Evolutionary conservation across 352 stramenopile genomes (phyloP), one percentile per base, ranked within the genome.

Genomic region (Phytophthora palmivora): DNA sequence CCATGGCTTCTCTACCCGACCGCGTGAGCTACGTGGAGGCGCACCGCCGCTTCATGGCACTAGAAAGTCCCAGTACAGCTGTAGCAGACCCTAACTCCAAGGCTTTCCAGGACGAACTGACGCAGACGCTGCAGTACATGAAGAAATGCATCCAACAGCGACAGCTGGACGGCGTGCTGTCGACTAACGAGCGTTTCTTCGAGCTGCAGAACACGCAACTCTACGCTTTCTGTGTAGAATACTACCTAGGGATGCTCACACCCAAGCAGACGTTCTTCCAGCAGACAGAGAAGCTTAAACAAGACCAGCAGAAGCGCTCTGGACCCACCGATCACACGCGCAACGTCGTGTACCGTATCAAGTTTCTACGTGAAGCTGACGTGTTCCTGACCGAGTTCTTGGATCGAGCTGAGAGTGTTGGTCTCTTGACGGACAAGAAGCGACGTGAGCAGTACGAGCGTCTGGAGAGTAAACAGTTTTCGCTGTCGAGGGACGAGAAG

Each of bases 171-270:
- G 78, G 81, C 47, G 65, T 86, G 19, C 71, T 95, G 24, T 88
- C 80, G 5, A 53, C 75, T 28, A 93, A 95, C 64, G 84, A 94
- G 70, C 70, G 59, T 43, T 86, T 91, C 50, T 88, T 91, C 42
- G 88, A 96, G 70, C 74, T 96, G 38, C 82, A 84, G 32, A 95
- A 85, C 51, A 57, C 74, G 47, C 86, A 96, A 64, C 78, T 96
- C 16, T 92, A 95, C 47, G 87, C 82, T 19, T 80, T 95, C 34
- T 87, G 88, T 19, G 38, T 93, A 34, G 85, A 96, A 51, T 94
- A 87, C 66, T 94, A 91, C 65, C 51, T 94, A 38, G 87, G 78
- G 4, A 86, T 92, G 67, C 77, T 94, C 9, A 76, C 77, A 22
- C 78, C 82, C 11, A 92, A 96, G 70, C 75, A 89, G 46, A 87